Evolutionary conservation across 352 stramenopile genomes (phyloP).

Genomic region (Phytophthora parvispora): DNA sequence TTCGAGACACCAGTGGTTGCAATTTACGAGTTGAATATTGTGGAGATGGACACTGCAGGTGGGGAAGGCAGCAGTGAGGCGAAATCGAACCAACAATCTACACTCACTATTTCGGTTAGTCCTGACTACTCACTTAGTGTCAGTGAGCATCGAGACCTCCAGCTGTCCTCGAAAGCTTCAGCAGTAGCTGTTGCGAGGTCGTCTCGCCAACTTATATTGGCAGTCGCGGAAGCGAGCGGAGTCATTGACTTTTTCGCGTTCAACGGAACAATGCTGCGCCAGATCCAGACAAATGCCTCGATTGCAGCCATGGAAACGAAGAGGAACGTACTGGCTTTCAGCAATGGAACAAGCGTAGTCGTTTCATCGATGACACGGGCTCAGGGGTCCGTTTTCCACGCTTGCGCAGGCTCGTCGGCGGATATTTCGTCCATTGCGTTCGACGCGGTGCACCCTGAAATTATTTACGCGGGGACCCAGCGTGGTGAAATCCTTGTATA

Average conservation of each 20-base stretch:
- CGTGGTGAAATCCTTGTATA: slow-evolving; percentile 62
- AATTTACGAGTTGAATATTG: slow-evolving; percentile 38
- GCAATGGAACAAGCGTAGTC: slow-evolving; percentile 34
- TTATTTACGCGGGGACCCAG: slow-evolving; percentile 60
- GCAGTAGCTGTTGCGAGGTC: slow-evolving; percentile 15
- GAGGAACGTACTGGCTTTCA: slow-evolving; percentile 57
- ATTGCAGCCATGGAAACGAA: slow-evolving; percentile 41
- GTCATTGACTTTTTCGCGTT: slow-evolving; percentile 39
- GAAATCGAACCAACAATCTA: background rate
- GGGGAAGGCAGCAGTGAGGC: background rate
- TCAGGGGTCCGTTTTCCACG: slow-evolving; percentile 34
- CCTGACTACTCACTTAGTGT: slow-evolving; percentile 8
- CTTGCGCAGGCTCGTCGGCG: slow-evolving; percentile 51
- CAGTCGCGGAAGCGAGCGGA: slow-evolving; percentile 24
- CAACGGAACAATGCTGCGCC: slow-evolving; percentile 61
- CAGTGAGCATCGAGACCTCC: background rate
- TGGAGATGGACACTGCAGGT: background rate
- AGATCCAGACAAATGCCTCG: slow-evolving; percentile 31
- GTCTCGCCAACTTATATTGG: slow-evolving; percentile 21
- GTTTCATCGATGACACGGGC: slow-evolving; percentile 43
- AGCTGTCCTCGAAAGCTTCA: slow-evolving; percentile 4
- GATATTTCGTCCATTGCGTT: slow-evolving; percentile 53
- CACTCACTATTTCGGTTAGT: background rate
- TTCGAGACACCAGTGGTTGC: slow-evolving; percentile 6
- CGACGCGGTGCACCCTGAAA: slow-evolving; percentile 40